phyloP scores from a whole-genome alignment of 176 grass and related monocot species.

The Avena atlantica region DNA sequence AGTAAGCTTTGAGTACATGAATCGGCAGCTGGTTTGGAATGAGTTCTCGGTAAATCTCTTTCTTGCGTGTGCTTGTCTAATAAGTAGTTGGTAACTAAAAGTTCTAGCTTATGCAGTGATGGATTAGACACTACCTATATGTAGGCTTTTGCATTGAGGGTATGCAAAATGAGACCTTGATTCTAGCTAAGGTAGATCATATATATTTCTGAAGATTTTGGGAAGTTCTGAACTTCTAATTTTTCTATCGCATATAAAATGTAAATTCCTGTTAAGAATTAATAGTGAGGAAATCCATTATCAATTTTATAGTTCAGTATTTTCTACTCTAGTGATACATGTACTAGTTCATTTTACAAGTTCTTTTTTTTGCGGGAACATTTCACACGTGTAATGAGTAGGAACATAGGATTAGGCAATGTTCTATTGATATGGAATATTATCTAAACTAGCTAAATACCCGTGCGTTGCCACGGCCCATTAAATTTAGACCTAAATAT shows the following conservation, averaged over 20 bases:
- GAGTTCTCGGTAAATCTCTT: constrained; percentile 90
- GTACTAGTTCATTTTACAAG: background rate
- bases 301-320: constrained; percentile 27
- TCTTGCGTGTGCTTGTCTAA: constrained; percentile 22
- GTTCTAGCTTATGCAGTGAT: constrained; percentile 10
- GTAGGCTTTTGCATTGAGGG: background rate
- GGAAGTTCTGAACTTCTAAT: background rate
- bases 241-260: background rate
- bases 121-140: background rate
- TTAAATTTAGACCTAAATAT: too few relatives aligned
- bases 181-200: constrained; percentile 5
- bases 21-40: constrained; percentile 97
- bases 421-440: background rate
- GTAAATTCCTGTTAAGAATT: constrained; percentile 8
- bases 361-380: background rate
- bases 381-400: background rate
- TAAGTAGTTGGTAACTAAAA: constrained; percentile 26
- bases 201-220: constrained; percentile 3
- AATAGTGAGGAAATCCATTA: background rate
- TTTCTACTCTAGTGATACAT: background rate
- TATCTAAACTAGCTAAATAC: too few relatives aligned
- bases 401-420: background rate
- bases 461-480: too few relatives aligned
- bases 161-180: constrained; percentile 8
- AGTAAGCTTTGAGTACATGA: constrained; percentile 99